These are phyloP conservation scores for Annona cherimola DNA, from an alignment of 164 flowering plant genomes.

Conservation along the genomic window DNA sequence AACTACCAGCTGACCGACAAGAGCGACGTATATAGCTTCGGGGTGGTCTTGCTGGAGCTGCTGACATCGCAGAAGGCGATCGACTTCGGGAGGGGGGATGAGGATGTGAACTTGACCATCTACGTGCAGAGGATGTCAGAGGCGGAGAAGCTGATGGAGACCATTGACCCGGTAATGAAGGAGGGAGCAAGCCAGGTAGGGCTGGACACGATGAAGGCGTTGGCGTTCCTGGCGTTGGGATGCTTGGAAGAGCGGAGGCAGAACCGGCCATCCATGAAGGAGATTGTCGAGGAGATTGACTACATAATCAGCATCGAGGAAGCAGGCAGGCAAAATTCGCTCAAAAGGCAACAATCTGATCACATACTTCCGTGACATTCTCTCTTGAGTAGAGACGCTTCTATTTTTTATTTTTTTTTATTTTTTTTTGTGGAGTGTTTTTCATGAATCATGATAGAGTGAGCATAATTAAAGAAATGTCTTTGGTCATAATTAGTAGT, in stretches of 20 bases:
- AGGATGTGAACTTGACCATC: conserved; percentile 10
- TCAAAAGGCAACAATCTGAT: neutral
- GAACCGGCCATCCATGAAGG: conserved; percentile 18
- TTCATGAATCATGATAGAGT: no score
- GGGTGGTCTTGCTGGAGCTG: conserved; percentile 18
- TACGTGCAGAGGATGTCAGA: conserved; percentile 10
- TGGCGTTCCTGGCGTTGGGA: conserved; percentile 10
- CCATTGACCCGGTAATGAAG: conserved; percentile 1
- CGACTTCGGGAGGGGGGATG: conserved; percentile 12
- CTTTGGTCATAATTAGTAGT: no score
- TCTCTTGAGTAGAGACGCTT: no score
- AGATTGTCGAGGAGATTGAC: conserved; percentile 14
- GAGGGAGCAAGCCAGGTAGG: conserved; percentile 5
- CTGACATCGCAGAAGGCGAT: conserved; percentile 15
- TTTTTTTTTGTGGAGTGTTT: no score
- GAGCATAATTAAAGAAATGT: no score
- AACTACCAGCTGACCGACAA: conserved; percentile 20
- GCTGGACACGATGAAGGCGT: conserved; percentile 16
- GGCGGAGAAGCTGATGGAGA: conserved; percentile 15
- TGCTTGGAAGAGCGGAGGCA: conserved; percentile 18
- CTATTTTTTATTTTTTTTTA: no score
- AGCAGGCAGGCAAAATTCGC: neutral
- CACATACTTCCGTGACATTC: no score
- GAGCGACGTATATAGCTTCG: conserved; percentile 23
- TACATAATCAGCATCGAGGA: conserved; percentile 12